Evolutionary conservation across 2,329 filamentous ascomycete genomes (phyloP), one percentile per base, ranked within the genome.

Genomic region (Mollisiaceae sp.): DNA sequence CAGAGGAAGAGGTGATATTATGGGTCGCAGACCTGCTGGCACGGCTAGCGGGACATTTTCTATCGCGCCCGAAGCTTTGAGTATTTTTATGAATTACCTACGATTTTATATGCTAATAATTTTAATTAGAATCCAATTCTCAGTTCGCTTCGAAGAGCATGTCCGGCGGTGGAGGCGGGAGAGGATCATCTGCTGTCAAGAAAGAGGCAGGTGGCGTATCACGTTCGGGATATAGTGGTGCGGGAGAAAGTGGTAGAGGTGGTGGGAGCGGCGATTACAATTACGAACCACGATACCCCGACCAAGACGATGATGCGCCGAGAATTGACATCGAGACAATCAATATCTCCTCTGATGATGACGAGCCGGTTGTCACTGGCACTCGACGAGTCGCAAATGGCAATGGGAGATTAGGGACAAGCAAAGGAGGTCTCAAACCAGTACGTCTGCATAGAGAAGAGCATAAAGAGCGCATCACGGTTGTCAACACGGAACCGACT

Each of bases 1-100:
- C 15, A 66, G 74, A 56, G 73, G 74, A 15, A 70, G 75, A 67
- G 75, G 75, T 32, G 74, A 76, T 74, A 69, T 69, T 47, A 76
- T 77, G 75, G 75, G 75, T 24, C 67, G 69, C 47, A 61, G 69
- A 9, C 41, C 24, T 32, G 50, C 50, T 32, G 27, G 27, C 11
- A 57, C 60, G 32, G 32, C 64, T 9, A 59, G 41, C 12, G 64
- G 64, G 36, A 43, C 60, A n/a, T 36, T 54, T 6, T 32, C 57
- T 8, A 52, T 62, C 18, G 39, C 12, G 35, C 57, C 38, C 54
- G 64, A 15, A 62, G 64, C 35, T 54, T 12, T 54, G 50, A 54
- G 50, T 54, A 54, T 4, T 24, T 9, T 27, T 20, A 12, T 18
- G 8, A 9, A 9, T 18, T 2, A 32, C 8, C 22, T 22, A 27